Percentiles rank a stretch among this genome's conserved stretches.
These are phyloP conservation scores for Histomonas meleagridis DNA, from an alignment of 208 protist species.

Conservation along the genomic window DNA sequence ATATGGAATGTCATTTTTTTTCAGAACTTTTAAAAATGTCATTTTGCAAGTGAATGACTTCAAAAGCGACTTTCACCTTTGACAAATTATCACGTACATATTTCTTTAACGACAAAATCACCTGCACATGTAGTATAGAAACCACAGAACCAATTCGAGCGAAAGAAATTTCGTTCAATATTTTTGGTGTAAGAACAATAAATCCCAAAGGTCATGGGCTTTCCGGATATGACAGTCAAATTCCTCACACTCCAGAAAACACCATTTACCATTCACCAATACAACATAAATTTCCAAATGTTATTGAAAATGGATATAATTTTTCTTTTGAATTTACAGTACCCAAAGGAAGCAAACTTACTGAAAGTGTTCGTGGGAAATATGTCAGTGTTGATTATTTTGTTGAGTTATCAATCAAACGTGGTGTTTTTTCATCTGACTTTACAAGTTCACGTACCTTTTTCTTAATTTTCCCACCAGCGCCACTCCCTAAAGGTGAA, in stretches of 20 bases:
- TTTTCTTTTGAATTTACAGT: background rate
- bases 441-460: background rate
- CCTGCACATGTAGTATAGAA: background rate
- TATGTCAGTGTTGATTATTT: background rate
- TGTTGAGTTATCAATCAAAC: background rate
- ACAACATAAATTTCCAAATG: background rate
- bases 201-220: background rate
- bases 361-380: slow-evolving; percentile 5
- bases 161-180: background rate
- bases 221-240: background rate
- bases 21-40: no score
- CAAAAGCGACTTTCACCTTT: no score
- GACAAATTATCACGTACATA: background rate
- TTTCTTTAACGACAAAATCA: background rate
- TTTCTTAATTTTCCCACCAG: background rate
- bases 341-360: background rate
- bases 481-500: background rate
- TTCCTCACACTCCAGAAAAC: background rate
- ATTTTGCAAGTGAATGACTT: no score
- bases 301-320: background rate
- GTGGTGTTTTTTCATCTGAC: background rate
- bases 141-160: background rate
- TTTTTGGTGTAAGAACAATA: background rate
- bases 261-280: background rate
- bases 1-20: no score